Percentiles rank a stretch among this genome's conserved stretches.
phyloP scores from a whole-genome alignment of 768 basidiomycete species.

The Sarcodon sp. region DNA sequence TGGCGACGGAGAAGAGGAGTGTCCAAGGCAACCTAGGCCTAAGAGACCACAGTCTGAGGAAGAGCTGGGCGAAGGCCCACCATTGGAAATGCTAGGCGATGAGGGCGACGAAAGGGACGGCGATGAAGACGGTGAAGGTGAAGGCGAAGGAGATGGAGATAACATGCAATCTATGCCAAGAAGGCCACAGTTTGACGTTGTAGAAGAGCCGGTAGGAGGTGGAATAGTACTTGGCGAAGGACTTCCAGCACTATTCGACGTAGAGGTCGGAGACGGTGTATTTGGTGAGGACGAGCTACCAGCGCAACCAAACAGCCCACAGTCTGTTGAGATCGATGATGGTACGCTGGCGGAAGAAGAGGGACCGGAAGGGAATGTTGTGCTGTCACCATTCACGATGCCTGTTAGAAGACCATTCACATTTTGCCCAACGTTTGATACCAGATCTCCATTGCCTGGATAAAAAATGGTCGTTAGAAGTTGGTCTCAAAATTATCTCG shows the following conservation, averaged over 20 bases:
- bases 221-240: too few relatives aligned
- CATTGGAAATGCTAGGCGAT: conserved; percentile 4
- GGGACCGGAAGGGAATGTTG: not conserved
- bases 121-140: not conserved
- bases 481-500: not conserved
- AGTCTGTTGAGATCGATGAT: not conserved
- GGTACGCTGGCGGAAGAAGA: not conserved
- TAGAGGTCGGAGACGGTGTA: not conserved
- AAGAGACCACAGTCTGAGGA: not conserved
- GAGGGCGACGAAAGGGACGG: conserved; percentile 8
- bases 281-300: not conserved
- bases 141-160: not conserved
- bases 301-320: not conserved
- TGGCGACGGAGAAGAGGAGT: conserved; percentile 2
- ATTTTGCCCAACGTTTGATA: not conserved
- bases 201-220: too few relatives aligned
- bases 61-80: too few relatives aligned
- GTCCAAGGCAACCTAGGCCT: not conserved
- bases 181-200: too few relatives aligned
- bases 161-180: too few relatives aligned
- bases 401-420: not conserved
- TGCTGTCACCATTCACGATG: not conserved
- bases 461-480: not conserved
- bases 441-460: not conserved
- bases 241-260: not conserved